These are phyloP conservation scores for Panellus pusillus DNA, from an alignment of 768 basidiomycete genomes.

Conservation along the genomic window DNA sequence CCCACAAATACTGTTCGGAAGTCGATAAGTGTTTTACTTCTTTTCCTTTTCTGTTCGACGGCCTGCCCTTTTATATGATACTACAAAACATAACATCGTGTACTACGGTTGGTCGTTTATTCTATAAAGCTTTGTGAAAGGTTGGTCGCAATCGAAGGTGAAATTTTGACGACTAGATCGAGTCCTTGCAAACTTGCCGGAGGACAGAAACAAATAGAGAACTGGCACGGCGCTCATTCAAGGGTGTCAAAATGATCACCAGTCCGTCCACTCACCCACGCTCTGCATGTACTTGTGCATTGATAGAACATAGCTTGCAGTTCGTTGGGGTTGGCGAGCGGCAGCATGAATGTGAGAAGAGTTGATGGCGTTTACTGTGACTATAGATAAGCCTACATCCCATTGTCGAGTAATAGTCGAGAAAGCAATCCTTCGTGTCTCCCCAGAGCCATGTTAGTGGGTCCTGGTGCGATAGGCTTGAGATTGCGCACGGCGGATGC, in stretches of 20 bases:
- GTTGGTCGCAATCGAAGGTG: slow-evolving; percentile 13
- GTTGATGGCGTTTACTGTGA: too few species aligned
- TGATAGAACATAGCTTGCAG: slow-evolving; percentile 13
- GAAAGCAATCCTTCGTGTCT: too few species aligned
- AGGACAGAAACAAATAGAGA: slow-evolving; percentile 2
- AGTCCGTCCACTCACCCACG: slow-evolving; percentile 16
- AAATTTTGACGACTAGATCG: not conserved
- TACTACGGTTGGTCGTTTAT: slow-evolving; percentile 22
- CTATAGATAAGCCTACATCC: too few species aligned
- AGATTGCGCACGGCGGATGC: too few species aligned
- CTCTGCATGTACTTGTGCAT: slow-evolving; percentile 12
- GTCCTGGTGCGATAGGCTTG: too few species aligned
- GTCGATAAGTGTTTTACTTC: slow-evolving; percentile 17
- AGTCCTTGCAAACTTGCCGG: slow-evolving; percentile 7
- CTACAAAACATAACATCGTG: slow-evolving; percentile 13
- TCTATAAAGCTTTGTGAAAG: slow-evolving; percentile 13
- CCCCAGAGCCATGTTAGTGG: too few species aligned
- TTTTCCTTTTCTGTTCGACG: slow-evolving; percentile 1
- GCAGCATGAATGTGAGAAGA: too few species aligned
- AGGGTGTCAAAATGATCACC: not conserved
- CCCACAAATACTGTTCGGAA: slow-evolving; percentile 2
- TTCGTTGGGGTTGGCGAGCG: not conserved
- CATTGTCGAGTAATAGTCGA: too few species aligned
- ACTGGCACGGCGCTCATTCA: not conserved
- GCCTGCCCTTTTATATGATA: slow-evolving; percentile 10